Conservation (phyloP, 139 green algal species). For the Chlorella vulgaris region DNA sequence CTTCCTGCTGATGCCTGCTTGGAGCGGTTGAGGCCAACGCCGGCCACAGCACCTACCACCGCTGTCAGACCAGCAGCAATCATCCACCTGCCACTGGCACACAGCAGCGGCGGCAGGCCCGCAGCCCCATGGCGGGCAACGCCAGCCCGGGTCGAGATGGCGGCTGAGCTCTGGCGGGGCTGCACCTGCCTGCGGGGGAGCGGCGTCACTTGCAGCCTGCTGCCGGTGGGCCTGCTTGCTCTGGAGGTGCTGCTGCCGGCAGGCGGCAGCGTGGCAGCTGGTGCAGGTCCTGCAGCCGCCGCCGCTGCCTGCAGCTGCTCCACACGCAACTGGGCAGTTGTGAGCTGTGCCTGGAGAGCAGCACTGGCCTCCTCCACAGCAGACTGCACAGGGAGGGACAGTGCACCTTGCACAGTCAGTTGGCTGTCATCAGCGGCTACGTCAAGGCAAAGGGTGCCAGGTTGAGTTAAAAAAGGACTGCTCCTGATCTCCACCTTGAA, state of each 20-base stretch:
- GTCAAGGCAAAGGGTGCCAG: too few species aligned
- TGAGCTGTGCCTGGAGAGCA: neutral
- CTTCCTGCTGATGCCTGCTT: neutral
- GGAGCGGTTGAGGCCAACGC: neutral
- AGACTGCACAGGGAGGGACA: neutral
- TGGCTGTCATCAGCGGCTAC: too few species aligned
- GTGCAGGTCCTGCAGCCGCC: neutral
- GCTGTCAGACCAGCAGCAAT: constrained; percentile 1
- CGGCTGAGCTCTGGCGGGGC: too few species aligned
- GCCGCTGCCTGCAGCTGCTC: neutral
- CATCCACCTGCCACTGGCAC: constrained; percentile 25
- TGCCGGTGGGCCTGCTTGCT: neutral
- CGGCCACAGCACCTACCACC: neutral
- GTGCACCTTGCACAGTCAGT: too few species aligned
- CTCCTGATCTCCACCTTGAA: too few species aligned
- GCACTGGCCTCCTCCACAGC: neutral
- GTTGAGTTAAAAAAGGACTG: too few species aligned
- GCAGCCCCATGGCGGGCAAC: neutral
- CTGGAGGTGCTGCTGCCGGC: neutral
- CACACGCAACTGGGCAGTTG: neutral
- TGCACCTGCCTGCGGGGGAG: neutral
- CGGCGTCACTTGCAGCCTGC: neutral
- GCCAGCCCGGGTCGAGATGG: too few species aligned
- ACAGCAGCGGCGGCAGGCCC: constrained; percentile 13
- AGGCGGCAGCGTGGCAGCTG: neutral